phyloP scores from a whole-genome alignment of 352 stramenopile species.

The Salisapilia sapeloensis region DNA sequence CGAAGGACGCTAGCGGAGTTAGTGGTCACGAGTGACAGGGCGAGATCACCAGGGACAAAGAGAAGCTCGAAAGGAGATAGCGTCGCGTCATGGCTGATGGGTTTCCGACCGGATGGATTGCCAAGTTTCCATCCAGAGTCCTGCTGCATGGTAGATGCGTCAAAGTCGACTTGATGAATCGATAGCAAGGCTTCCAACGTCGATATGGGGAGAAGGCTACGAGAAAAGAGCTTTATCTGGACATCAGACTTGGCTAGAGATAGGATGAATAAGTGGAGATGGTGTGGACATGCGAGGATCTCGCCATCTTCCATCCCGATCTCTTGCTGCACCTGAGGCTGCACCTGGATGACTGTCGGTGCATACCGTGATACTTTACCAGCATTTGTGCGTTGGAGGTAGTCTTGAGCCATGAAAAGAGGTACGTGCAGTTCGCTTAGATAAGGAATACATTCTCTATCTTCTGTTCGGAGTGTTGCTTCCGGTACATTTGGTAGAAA shows the following conservation, averaged over 20 bases:
- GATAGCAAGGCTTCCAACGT: slow-evolving; percentile 8
- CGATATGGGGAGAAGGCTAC: slow-evolving; percentile 6
- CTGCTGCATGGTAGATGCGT: slow-evolving; percentile 2
- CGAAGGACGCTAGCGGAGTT: slow-evolving; percentile 11
- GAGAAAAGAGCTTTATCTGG: slow-evolving; percentile 1
- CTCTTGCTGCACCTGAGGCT: slow-evolving; percentile 1
- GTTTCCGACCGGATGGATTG: slow-evolving; percentile 7
- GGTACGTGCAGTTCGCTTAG: slow-evolving; percentile 35
- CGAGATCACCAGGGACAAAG: slow-evolving; percentile 37
- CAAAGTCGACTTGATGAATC: slow-evolving; percentile 12
- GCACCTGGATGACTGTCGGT: slow-evolving; percentile 13
- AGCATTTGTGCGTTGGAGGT: slow-evolving; percentile 37
- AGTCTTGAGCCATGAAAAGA: slow-evolving; percentile 37
- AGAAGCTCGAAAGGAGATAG: slow-evolving; percentile 10
- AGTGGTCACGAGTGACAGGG: neutral
- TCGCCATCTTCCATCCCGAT: neutral
- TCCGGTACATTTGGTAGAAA: slow-evolving; percentile 3
- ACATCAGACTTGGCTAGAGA: slow-evolving; percentile 1
- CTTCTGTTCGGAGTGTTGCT: slow-evolving; percentile 7
- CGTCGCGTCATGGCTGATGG: slow-evolving; percentile 2
- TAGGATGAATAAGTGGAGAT: slow-evolving; percentile 31
- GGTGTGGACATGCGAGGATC: slow-evolving; percentile 27
- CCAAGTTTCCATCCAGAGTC: slow-evolving; percentile 7
- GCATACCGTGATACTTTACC: slow-evolving; percentile 10
- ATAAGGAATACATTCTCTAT: slow-evolving; percentile 11